Conservation (phyloP, 2,329 filamentous ascomycete genomes). For the Didymella pinodella region DNA sequence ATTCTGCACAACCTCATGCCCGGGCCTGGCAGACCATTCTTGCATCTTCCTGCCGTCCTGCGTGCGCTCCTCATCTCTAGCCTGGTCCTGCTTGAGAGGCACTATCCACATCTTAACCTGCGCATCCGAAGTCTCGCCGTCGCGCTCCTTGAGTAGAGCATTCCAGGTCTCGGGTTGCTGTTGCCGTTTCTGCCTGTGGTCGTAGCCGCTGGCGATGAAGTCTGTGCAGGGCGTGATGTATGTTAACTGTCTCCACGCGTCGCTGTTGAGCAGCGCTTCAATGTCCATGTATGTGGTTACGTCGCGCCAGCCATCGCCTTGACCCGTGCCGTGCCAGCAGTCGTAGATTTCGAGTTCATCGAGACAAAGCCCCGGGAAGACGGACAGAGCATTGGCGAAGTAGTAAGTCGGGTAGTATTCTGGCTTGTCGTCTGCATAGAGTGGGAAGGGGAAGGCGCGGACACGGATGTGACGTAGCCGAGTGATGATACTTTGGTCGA, state of each 20-base stretch:
- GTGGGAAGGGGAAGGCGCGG: conserved; percentile 45
- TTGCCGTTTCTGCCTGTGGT: conserved; percentile 37
- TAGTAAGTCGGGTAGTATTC: conserved; percentile 47
- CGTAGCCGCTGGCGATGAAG: conserved; percentile 47
- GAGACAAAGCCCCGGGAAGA: conserved; percentile 45
- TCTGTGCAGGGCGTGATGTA: conserved; percentile 47
- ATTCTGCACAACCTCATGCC: conserved; percentile 42
- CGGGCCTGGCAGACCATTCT: conserved; percentile 42
- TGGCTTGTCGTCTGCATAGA: conserved; percentile 35
- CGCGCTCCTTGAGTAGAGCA: conserved; percentile 39
- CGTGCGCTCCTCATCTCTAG: conserved; percentile 24
- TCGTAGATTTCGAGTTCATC: conserved; percentile 46
- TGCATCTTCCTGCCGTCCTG: conserved; percentile 34
- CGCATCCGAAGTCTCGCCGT: conserved; percentile 41
- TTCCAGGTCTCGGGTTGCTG: conserved; percentile 46
- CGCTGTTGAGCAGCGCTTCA: conserved; percentile 41
- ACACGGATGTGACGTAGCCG: conserved; percentile 45
- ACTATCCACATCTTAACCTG: conserved; percentile 47
- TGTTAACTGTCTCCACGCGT: conserved; percentile 45
- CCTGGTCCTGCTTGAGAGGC: conserved; percentile 26
- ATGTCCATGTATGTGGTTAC: conserved; percentile 48
- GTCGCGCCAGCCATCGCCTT: conserved; percentile 46
- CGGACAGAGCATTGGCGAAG: conserved; percentile 40
- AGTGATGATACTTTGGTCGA: conserved; percentile 42
- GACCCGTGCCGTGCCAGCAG: conserved; percentile 47